A percentile compares a stretch with the other conserved stretches of the same genome.
phyloP scores from a whole-genome alignment of 345 rosid species.

The Aquilaria yunnanensis region DNA sequence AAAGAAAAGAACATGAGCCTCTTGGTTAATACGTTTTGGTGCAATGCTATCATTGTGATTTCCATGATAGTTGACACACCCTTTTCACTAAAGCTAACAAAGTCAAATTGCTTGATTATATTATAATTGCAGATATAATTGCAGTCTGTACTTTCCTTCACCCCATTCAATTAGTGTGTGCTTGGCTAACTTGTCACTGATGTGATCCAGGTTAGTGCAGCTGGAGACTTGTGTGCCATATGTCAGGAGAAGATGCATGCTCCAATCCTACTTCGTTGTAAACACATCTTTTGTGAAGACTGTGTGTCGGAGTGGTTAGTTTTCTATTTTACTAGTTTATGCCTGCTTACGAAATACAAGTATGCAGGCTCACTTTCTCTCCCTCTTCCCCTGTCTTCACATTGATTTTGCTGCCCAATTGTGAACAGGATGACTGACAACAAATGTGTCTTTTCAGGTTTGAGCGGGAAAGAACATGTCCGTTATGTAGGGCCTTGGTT shows the following conservation, averaged over 20 bases:
- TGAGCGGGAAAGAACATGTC: slow-evolving; percentile 98
- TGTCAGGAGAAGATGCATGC: slow-evolving; percentile 99
- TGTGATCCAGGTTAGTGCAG: slow-evolving; percentile 76
- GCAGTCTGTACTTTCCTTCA: no score
- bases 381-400: not conserved
- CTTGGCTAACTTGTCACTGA: not conserved
- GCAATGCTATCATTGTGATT: no score
- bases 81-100: no score
- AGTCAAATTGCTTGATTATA: no score
- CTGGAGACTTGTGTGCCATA: slow-evolving; percentile 92
- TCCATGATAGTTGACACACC: no score
- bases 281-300: slow-evolving; percentile 97
- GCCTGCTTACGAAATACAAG: not conserved
- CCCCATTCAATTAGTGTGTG: not conserved
- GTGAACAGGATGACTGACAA: slow-evolving; percentile 3
- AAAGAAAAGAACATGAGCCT: no score
- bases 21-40: no score
- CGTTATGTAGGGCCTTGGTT: slow-evolving; percentile 93
- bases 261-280: slow-evolving; percentile 88
- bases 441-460: slow-evolving; percentile 49
- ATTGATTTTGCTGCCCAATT: not conserved
- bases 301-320: slow-evolving; percentile 97
- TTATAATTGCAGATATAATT: no score
- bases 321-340: slow-evolving; percentile 1
- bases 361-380: not conserved